Evolutionary conservation across 2,329 filamentous ascomycete species (phyloP), one percentile per base, ranked within the genome.

Genomic region (Mariannaea elegans): DNA sequence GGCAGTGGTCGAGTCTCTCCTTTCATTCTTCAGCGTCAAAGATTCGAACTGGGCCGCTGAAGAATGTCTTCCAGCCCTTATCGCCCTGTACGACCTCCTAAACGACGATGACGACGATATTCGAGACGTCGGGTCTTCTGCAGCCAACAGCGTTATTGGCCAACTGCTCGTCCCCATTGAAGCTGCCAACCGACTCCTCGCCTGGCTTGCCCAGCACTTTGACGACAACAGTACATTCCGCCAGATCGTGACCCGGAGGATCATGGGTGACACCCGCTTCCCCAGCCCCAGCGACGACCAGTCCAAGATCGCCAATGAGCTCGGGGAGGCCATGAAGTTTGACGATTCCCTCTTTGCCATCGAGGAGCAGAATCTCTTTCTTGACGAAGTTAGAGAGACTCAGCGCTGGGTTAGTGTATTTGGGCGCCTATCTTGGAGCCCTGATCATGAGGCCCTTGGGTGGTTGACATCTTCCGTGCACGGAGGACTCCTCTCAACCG

Each of bases 51-150:
- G 53, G 62, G 59, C 70, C 60, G 61, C 63, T 42, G 64, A 76
- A 34, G 72, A 74, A 13, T 77, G 86, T 31, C 74, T 92, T 2
- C 78, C 85, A 2, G 78, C 86, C 27, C 84, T 90, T 50, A 73
- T 93, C 5, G 81, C 89, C 3, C 78, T 94, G 1, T 94, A 95
- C 75, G 89, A 93, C 71, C 81, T 88, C 44, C 82, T 97, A 4
- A 91, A 92, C 71, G 95, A 98, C 72, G 94, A 98, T 72, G 94
- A 98, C 71, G 92, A 97, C 62, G 93, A 97, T 57, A 85, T 97
- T 63, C 87, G 94, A 42, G 84, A 89, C 31, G 74, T 85, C 1
- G 90, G 89, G 7, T 85, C 88, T 2, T 60, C 67, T 0, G 81
- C 85, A 1, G 80, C 83, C 0, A 72, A 76, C 5, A 72, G 71